These are phyloP conservation scores for Pulicaria dysenterica DNA, from an alignment of 129 eudicot species.

Conservation along the genomic window DNA sequence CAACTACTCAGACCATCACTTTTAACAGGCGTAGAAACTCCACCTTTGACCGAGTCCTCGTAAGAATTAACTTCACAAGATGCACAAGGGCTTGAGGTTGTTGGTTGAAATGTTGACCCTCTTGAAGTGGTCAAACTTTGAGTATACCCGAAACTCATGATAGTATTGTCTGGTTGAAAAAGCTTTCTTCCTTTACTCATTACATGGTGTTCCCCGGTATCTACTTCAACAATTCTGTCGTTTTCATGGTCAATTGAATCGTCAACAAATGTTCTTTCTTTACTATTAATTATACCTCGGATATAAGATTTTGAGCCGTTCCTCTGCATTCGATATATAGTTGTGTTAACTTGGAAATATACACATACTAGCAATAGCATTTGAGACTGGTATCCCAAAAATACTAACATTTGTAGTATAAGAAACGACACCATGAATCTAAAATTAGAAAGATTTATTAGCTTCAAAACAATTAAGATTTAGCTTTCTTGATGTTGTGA, in stretches of 20 bases:
- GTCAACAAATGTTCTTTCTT: slow-evolving; percentile 15
- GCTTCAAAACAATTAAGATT: too few relatives aligned
- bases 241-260: slow-evolving; percentile 38
- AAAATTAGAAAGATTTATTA: too few relatives aligned
- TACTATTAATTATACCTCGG: slow-evolving; percentile 4
- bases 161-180: slow-evolving; percentile 41
- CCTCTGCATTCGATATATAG: slow-evolving; percentile 42
- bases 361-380: too few relatives aligned
- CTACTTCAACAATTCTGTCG: slow-evolving; percentile 71
- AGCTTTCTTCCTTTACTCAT: slow-evolving; percentile 44
- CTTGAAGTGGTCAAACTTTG: slow-evolving; percentile 69
- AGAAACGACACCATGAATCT: too few relatives aligned
- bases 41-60: slow-evolving; percentile 38
- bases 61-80: slow-evolving; percentile 73
- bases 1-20: slow-evolving; percentile 69
- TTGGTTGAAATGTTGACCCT: slow-evolving; percentile 65
- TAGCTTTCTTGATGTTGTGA: too few relatives aligned
- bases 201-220: slow-evolving; percentile 40
- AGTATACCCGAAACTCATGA: slow-evolving; percentile 28
- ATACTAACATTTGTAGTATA: too few relatives aligned
- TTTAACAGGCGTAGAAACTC: slow-evolving; percentile 53
- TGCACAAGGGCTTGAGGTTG: slow-evolving; percentile 57
- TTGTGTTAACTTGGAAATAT: too few relatives aligned
- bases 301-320: slow-evolving; percentile 46
- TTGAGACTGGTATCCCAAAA: too few relatives aligned